A percentile compares a stretch with the other conserved stretches of the same genome.
phyloP scores from a whole-genome alignment of 768 basidiomycete genomes.

The Clavaria fumosa region DNA sequence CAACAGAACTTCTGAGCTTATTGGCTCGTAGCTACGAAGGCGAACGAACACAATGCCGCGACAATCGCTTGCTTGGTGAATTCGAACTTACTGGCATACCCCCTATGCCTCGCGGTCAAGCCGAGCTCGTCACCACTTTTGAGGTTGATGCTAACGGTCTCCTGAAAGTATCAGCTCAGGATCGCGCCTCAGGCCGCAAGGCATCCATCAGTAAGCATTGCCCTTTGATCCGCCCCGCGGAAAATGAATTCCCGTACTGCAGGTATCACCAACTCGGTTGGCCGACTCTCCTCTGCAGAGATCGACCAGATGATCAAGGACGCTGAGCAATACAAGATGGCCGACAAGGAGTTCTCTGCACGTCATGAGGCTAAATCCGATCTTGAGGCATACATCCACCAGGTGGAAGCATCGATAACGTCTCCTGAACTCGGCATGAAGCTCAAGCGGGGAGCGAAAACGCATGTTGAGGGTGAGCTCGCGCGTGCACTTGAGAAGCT shows the following conservation, averaged over 20 bases:
- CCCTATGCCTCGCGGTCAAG: slow-evolving; percentile 98
- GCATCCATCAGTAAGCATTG: slow-evolving; percentile 76
- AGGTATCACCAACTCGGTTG: slow-evolving; percentile 98
- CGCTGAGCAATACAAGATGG: slow-evolving; percentile 92
- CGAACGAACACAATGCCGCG: slow-evolving; percentile 98
- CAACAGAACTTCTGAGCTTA: slow-evolving; percentile 5
- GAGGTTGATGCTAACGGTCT: slow-evolving; percentile 99
- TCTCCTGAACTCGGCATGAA: slow-evolving; percentile 96
- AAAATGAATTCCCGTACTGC: slow-evolving; percentile 5
- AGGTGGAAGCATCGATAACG: slow-evolving; percentile 91
- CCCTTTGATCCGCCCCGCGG: slow-evolving; percentile 3
- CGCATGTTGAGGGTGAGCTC: slow-evolving; percentile 92
- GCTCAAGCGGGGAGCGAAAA: slow-evolving; percentile 93
- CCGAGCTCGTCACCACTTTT: slow-evolving; percentile 97
- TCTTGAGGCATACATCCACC: slow-evolving; percentile 94
- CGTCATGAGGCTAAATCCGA: slow-evolving; percentile 97
- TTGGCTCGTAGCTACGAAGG: slow-evolving; percentile 67
- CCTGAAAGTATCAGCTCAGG: slow-evolving; percentile 95
- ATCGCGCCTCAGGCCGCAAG: slow-evolving; percentile 98
- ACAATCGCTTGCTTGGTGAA: slow-evolving; percentile 97
- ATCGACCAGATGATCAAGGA: slow-evolving; percentile 99
- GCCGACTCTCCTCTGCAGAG: slow-evolving; percentile 91
- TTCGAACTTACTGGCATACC: slow-evolving; percentile 99
- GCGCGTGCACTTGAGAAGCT: slow-evolving; percentile 96
- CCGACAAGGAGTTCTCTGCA: slow-evolving; percentile 95